Conservation (phyloP, 1,284 basidiomycete genomes). For the Cryptococcus wingfieldii region DNA sequence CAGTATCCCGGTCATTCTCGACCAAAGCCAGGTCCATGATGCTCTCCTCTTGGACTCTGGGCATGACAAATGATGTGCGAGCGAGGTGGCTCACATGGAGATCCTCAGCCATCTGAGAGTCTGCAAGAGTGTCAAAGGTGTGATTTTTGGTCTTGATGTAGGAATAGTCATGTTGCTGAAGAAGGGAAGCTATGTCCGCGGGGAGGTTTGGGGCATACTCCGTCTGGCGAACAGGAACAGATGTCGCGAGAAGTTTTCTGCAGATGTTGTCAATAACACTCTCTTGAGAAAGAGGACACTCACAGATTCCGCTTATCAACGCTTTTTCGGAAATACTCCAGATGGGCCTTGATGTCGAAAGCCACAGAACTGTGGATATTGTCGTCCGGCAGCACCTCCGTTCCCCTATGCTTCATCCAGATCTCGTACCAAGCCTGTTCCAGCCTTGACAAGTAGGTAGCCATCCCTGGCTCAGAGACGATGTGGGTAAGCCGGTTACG, state of each 20-base stretch:
- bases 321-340: slow-evolving; percentile 71
- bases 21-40: not conserved
- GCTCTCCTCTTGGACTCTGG: not conserved
- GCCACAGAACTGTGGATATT: slow-evolving; percentile 63
- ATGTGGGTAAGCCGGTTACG: slow-evolving; percentile 51
- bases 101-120: slow-evolving; percentile 52
- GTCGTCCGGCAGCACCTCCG: slow-evolving; percentile 64
- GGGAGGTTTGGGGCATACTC: slow-evolving; percentile 26
- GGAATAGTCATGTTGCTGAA: slow-evolving; percentile 53
- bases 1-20: slow-evolving; percentile 9
- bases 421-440: slow-evolving; percentile 75
- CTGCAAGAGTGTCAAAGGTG: slow-evolving; percentile 6
- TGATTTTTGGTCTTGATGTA: slow-evolving; percentile 44
- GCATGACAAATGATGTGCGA: not conserved
- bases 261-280: not conserved
- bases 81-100: slow-evolving; percentile 54
- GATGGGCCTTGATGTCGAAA: slow-evolving; percentile 70
- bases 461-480: slow-evolving; percentile 61
- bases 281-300: slow-evolving; percentile 43
- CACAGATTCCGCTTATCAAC: slow-evolving; percentile 81
- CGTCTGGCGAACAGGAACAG: slow-evolving; percentile 6
- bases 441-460: slow-evolving; percentile 69
- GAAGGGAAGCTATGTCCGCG: slow-evolving; percentile 52
- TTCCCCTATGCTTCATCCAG: slow-evolving; percentile 67
- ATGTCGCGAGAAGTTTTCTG: slow-evolving; percentile 26